These are phyloP conservation scores for Zea luxurians DNA, from an alignment of 176 grass and related monocot species.

Conservation along the genomic window DNA sequence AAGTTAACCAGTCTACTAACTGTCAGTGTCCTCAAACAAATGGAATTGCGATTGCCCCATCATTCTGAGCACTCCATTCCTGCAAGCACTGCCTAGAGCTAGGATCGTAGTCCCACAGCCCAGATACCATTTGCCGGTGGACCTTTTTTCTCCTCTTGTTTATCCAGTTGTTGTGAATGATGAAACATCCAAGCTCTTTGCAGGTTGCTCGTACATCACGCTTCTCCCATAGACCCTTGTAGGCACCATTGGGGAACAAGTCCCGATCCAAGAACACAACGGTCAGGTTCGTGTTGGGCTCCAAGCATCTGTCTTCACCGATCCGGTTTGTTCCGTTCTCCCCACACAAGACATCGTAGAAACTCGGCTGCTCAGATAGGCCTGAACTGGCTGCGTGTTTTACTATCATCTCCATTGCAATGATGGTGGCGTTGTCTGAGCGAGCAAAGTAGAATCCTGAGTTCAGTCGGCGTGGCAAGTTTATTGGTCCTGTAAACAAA, in stretches of 20 bases:
- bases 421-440: slow-evolving; percentile 59
- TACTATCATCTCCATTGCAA: slow-evolving; percentile 68
- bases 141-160: slow-evolving; percentile 71
- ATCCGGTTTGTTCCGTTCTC: slow-evolving; percentile 54
- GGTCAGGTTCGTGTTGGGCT: slow-evolving; percentile 59
- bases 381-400: slow-evolving; percentile 60
- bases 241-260: slow-evolving; percentile 82
- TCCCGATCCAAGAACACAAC: slow-evolving; percentile 64
- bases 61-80: slow-evolving; percentile 46
- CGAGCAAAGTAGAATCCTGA: slow-evolving; percentile 86
- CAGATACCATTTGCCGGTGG: slow-evolving; percentile 54
- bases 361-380: slow-evolving; percentile 87
- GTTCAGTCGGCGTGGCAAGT: slow-evolving; percentile 77
- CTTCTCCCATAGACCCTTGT: slow-evolving; percentile 65
- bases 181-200: slow-evolving; percentile 52
- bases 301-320: slow-evolving; percentile 53
- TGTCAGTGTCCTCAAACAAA: neutral
- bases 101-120: slow-evolving; percentile 83
- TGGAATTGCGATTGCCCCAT: neutral
- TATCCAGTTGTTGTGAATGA: slow-evolving; percentile 94
- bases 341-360: slow-evolving; percentile 83
- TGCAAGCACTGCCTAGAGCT: slow-evolving; percentile 65
- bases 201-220: slow-evolving; percentile 41
- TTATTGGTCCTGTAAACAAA: slow-evolving; percentile 65
- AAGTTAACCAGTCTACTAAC: neutral